These are phyloP conservation scores for Rusavskia elegans DNA, from an alignment of 495 filamentous ascomycete species.

Conservation along the genomic window DNA sequence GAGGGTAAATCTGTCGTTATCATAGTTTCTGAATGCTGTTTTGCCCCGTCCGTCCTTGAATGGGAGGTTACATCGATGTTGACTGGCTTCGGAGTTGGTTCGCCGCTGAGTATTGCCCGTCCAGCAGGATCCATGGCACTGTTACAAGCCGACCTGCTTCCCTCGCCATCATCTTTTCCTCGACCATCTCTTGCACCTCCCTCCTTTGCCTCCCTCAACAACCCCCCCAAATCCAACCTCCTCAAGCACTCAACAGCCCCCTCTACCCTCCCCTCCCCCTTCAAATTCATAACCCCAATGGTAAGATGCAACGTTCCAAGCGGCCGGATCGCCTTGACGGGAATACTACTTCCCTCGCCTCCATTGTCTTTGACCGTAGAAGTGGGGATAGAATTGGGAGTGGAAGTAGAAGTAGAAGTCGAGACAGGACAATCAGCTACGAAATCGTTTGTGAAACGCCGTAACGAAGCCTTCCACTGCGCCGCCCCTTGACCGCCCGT, in stretches of 20 bases:
- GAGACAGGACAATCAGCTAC: no score
- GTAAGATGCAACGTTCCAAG: constrained; percentile 74
- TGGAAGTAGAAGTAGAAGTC: no score
- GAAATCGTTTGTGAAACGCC: background rate
- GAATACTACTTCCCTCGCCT: background rate
- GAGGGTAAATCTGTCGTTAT: background rate
- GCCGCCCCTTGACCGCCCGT: background rate
- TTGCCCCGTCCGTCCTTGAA: no score
- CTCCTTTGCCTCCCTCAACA: constrained; percentile 23
- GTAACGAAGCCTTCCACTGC: constrained; percentile 1
- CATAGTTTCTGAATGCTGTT: background rate
- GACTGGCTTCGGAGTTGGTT: no score
- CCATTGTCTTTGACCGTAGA: background rate
- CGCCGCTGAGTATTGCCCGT: no score
- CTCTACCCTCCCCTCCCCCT: constrained; percentile 35
- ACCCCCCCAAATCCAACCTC: constrained; percentile 30
- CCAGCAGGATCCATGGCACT: no score
- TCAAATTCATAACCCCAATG: constrained; percentile 71
- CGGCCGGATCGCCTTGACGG: constrained; percentile 49
- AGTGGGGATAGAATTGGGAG: background rate
- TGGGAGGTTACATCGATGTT: no score
- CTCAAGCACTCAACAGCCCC: constrained; percentile 40
- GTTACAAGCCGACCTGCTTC: no score
- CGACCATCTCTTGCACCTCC: no score
- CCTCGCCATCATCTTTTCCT: no score